Evolutionary conservation across 2,329 filamentous ascomycete genomes (phyloP).

Genomic region (Trichoderma harzianum): DNA sequence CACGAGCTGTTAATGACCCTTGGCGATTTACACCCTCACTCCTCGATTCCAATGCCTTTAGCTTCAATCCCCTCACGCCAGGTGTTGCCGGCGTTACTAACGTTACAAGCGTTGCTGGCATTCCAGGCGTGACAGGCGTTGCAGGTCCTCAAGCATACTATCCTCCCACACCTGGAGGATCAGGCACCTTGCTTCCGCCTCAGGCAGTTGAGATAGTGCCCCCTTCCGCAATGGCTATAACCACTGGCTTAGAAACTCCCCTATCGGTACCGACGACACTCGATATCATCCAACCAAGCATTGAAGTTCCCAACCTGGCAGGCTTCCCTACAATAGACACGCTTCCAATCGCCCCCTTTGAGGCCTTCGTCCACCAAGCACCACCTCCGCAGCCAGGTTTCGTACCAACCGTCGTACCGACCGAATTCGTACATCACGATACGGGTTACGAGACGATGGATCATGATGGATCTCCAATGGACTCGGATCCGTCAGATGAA

Average conservation of each 20-base stretch:
- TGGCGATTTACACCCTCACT: conserved; percentile 88
- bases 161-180: conserved; percentile 79
- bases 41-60: conserved; percentile 79
- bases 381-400: conserved; percentile 59
- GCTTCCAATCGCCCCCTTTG: conserved; percentile 63
- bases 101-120: conserved; percentile 38
- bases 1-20: conserved; percentile 72
- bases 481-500: conserved; percentile 49
- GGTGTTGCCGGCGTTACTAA: conserved; percentile 52
- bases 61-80: conserved; percentile 68
- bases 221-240: conserved; percentile 71
- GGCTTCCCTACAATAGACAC: conserved; percentile 62
- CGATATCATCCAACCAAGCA: conserved; percentile 57
- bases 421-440: conserved; percentile 76
- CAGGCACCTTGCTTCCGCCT: conserved; percentile 75
- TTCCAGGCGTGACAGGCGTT: conserved; percentile 42
- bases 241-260: conserved; percentile 76
- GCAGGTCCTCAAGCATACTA: conserved; percentile 70
- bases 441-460: conserved; percentile 77
- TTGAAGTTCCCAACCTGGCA: conserved; percentile 60
- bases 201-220: conserved; percentile 78
- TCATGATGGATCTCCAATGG: conserved; percentile 67
- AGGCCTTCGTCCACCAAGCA: conserved; percentile 67
- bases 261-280: conserved; percentile 73
- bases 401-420: conserved; percentile 74